Conservation (phyloP, 345 rosid genomes). For the Salix exigua region DNA sequence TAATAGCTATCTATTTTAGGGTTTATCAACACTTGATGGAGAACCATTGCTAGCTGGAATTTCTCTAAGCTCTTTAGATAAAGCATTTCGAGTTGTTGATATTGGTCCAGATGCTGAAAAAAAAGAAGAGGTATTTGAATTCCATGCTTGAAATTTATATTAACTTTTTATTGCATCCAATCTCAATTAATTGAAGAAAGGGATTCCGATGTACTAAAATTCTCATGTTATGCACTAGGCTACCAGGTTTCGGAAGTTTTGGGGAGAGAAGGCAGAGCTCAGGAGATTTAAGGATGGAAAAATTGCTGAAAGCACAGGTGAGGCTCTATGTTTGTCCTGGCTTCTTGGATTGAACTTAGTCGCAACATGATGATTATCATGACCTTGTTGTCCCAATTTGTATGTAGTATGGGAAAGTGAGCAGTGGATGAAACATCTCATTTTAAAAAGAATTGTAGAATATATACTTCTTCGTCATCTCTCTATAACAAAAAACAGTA, state of each 20-base stretch:
- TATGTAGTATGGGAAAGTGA: slow-evolving; percentile 73
- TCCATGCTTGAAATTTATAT: not conserved
- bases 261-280: slow-evolving; percentile 92
- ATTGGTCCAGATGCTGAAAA: slow-evolving; percentile 91
- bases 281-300: slow-evolving; percentile 90
- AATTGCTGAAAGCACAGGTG: slow-evolving; percentile 93
- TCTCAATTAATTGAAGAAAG: not conserved
- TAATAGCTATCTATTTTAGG: slow-evolving; percentile 42
- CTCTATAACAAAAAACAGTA: slow-evolving; percentile 44
- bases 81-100: slow-evolving; percentile 72
- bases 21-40: slow-evolving; percentile 52
- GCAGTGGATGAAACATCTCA: slow-evolving; percentile 69
- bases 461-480: slow-evolving; percentile 61
- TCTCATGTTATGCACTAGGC: slow-evolving; percentile 40
- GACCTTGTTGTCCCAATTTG: slow-evolving; percentile 14
- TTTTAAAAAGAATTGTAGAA: slow-evolving; percentile 68
- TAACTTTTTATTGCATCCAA: not conserved
- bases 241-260: slow-evolving; percentile 63
- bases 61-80: slow-evolving; percentile 65
- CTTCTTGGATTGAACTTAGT: slow-evolving; percentile 5
- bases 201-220: not conserved
- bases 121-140: slow-evolving; percentile 63
- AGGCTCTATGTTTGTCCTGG: slow-evolving; percentile 20
- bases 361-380: slow-evolving; percentile 13
- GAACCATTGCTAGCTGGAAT: slow-evolving; percentile 76